Conservation (phyloP, 2,329 filamentous ascomycete genomes). For the Nemania bipapillata region DNA sequence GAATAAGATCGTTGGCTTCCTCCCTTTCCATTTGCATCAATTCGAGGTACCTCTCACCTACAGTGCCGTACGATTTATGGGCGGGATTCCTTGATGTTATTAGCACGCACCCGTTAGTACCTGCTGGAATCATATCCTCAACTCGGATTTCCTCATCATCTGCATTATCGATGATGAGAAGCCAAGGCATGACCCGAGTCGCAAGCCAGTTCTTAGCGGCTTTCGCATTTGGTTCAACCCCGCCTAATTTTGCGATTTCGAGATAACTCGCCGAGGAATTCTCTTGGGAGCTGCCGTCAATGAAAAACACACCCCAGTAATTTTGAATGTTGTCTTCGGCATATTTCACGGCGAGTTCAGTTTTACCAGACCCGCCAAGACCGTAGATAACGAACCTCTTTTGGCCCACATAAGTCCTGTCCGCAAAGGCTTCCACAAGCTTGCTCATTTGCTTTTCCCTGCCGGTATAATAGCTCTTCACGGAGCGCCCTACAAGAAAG, state of each 20-base stretch:
- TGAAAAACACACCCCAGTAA: conserved; percentile 12
- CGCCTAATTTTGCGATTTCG: neutral
- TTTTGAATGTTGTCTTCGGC: neutral
- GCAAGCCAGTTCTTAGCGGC: conserved; percentile 14
- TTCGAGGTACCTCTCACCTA: neutral
- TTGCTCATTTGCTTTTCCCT: neutral
- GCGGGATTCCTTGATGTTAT: conserved; percentile 1
- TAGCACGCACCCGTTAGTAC: conserved; percentile 9
- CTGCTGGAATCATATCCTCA: neutral
- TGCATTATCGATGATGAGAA: conserved; percentile 14
- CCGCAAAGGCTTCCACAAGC: neutral
- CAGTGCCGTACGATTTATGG: conserved; percentile 1
- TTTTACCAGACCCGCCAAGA: conserved; percentile 5
- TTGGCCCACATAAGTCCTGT: neutral
- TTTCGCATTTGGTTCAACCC: conserved; percentile 12
- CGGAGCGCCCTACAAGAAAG: too few relatives aligned
- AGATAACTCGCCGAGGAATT: neutral
- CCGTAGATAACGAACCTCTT: conserved; percentile 13
- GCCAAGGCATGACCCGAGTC: neutral
- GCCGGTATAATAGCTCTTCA: conserved; percentile 4
- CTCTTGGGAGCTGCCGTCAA: neutral
- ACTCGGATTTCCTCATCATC: conserved; percentile 5
- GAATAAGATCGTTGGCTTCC: neutral
- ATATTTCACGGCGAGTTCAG: conserved; percentile 8
- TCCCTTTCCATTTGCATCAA: neutral